Conservation (phyloP, 2,329 filamentous ascomycete genomes). For the Alternaria alternata region DNA sequence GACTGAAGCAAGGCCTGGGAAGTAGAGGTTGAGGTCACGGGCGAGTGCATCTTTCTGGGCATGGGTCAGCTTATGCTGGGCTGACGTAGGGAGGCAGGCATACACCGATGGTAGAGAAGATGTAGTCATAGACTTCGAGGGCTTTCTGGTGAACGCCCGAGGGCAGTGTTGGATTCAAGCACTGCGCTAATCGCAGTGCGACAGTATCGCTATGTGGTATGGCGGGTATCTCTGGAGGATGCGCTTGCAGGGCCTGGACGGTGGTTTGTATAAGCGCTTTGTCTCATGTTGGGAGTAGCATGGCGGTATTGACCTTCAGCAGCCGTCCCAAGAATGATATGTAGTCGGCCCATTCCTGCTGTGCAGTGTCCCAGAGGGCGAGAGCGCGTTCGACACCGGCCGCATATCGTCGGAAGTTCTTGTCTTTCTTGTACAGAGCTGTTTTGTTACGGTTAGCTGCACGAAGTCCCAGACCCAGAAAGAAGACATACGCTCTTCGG, state of each 20-base stretch:
- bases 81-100: conserved; percentile 26
- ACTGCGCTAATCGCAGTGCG: conserved; percentile 92
- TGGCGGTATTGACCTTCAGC: conserved; percentile 71
- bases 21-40: conserved; percentile 82
- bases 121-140: conserved; percentile 88
- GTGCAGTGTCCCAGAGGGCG: conserved; percentile 85
- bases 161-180: conserved; percentile 88
- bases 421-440: conserved; percentile 70
- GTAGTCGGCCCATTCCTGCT: conserved; percentile 99
- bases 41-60: conserved; percentile 74
- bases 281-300: conserved; percentile 16
- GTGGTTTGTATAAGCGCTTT: conserved; percentile 34
- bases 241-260: conserved; percentile 81
- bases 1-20: conserved; percentile 87
- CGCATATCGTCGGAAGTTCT: conserved; percentile 85
- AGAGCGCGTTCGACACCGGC: conserved; percentile 86
- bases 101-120: conserved; percentile 86
- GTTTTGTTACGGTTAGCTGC: conserved; percentile 32
- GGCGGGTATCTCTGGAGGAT: conserved; percentile 72
- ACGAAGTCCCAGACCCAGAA: background rate
- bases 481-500: conserved; percentile 74
- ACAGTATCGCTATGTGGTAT: conserved; percentile 85
- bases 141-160: conserved; percentile 98
- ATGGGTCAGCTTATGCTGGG: conserved; percentile 33
- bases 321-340: conserved; percentile 94